Conservation (phyloP, 768 basidiomycete genomes). For the Chlorophyllum brunneum region DNA sequence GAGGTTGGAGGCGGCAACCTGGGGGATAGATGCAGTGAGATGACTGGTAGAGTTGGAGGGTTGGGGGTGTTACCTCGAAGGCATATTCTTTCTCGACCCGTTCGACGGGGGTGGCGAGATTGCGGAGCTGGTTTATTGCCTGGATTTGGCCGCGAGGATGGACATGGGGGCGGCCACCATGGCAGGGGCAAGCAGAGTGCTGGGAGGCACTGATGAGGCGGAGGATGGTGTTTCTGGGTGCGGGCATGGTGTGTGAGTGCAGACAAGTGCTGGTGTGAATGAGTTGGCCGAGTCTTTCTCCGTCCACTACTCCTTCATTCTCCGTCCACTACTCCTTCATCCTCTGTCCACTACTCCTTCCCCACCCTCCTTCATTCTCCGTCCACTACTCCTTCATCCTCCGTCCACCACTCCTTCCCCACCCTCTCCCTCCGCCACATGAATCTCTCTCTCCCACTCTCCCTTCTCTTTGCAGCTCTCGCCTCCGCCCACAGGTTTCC, state of each 20-base stretch:
- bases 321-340: slow-evolving; percentile 23
- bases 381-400: slow-evolving; percentile 21
- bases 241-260: slow-evolving; percentile 35
- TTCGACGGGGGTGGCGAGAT: slow-evolving; percentile 75
- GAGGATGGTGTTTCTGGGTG: slow-evolving; percentile 58
- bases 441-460: slow-evolving; percentile 36
- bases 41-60: neutral
- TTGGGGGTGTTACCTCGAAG: slow-evolving; percentile 58
- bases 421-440: slow-evolving; percentile 27
- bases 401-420: slow-evolving; percentile 19
- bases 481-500: slow-evolving; percentile 40
- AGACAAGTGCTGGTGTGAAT: slow-evolving; percentile 1
- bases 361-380: slow-evolving; percentile 24
- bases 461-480: slow-evolving; percentile 32
- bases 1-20: slow-evolving; percentile 86
- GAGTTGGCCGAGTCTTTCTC: slow-evolving; percentile 8
- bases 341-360: slow-evolving; percentile 18
- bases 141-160: slow-evolving; percentile 39
- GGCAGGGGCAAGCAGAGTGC: slow-evolving; percentile 76
- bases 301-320: slow-evolving; percentile 20
- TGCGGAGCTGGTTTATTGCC: slow-evolving; percentile 60
- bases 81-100: slow-evolving; percentile 82
- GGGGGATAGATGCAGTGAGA: slow-evolving; percentile 4
- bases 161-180: slow-evolving; percentile 51
- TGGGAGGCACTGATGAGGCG: slow-evolving; percentile 76